Base-by-base conservation (phyloP, 768 basidiomycete genomes). In the Polyporus arcularius region DNA sequence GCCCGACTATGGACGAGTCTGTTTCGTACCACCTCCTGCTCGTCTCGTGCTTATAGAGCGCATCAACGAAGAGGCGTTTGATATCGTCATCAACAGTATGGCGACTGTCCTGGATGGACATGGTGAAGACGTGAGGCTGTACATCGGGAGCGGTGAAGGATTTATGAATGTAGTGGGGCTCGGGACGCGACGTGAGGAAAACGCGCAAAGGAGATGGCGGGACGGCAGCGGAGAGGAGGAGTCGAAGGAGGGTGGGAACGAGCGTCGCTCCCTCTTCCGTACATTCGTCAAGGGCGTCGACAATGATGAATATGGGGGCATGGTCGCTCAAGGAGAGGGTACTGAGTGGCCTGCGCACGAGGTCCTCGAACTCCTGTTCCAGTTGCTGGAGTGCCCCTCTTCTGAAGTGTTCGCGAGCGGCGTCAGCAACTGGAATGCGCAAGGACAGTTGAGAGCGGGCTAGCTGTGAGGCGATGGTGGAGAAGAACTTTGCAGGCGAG, bases 241-340 rank as follows among this genome's bases (percentile, higher is more conserved):
- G 57, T 15, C 40, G 26, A 18, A 54, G 21, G 5, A 60, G 16
- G 9, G n/a, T 32, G 9, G 45, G 52, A 7, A 58, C 39, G 16
- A 40, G 56, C 21, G 46, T 35, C 18, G 26, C 39, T 9, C 60
- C 50, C 39, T 53, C 38, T 8, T 61, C 64, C 9, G 46, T 38
- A 53, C 75, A 71, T 66, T 78, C 75, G 60, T 78, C 75, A 28
- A 78, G 61, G 4, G 71, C 76, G 58, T 78, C 77, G 18, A 78
- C 64, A 40, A 76, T 66, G 49, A 77, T 60, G n/a, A 77, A 43
- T 26, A 74, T 26, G 15, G 56, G 59, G 18, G 32, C 14, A 16
- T 38, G 54, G 30, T 39, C 6, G 15, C 21, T 30, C 31, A 3
- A 10, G 5, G 48, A 6, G 21, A 52, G 11, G 15, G 30, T 30